Conservation (phyloP, 2,329 filamentous ascomycete species). For the Trichoderma atroviride region DNA sequence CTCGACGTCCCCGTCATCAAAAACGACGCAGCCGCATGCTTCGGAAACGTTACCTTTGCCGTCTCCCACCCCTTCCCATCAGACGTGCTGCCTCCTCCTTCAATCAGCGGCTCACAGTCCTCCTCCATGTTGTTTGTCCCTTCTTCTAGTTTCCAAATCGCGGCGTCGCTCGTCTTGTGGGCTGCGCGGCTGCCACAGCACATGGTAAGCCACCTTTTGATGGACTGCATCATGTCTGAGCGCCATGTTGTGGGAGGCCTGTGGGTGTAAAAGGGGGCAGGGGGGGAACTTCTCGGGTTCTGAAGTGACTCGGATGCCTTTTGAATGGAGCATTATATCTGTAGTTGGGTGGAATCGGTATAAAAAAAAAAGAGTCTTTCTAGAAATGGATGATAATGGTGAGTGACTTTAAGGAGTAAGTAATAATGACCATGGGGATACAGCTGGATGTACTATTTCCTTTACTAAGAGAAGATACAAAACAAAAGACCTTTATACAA, state of each 20-base stretch:
- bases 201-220: conserved; percentile 28
- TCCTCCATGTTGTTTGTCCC: conserved; percentile 3
- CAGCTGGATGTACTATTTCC: background rate
- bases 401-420: background rate
- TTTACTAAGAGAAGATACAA: background rate
- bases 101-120: conserved; percentile 32
- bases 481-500: background rate
- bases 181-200: conserved; percentile 24
- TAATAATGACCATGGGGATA: background rate
- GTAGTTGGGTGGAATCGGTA: background rate
- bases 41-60: conserved; percentile 35
- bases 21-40: conserved; percentile 47
- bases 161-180: conserved; percentile 13
- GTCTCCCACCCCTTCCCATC: conserved; percentile 16
- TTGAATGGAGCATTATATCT: conserved; percentile 8
- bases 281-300: background rate
- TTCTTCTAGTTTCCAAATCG: conserved; percentile 7
- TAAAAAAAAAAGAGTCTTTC: background rate
- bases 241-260: conserved; percentile 5
- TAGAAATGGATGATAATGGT: background rate
- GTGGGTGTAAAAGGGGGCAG: conserved; percentile 9
- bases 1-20: conserved; percentile 47
- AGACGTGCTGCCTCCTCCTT: background rate
- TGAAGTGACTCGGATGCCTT: conserved; percentile 8
- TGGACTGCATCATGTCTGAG: conserved; percentile 3